A percentile compares a stretch with the other conserved stretches of the same genome.
These are phyloP conservation scores for Pleodorina starrii DNA, from an alignment of 139 green algal species.

Conservation along the genomic window DNA sequence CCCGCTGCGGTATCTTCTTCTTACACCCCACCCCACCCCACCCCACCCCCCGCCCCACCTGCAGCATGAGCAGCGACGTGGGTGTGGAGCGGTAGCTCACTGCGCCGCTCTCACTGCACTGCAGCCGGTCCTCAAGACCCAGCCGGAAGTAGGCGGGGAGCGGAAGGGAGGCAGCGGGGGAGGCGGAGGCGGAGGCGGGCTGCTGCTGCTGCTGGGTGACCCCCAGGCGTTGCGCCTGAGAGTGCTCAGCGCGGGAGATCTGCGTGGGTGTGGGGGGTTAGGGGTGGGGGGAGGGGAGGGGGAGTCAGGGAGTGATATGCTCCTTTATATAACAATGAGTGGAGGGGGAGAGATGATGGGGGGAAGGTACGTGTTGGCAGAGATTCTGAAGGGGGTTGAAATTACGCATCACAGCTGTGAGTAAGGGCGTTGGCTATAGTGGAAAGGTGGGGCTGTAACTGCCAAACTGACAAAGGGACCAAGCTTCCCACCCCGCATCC, in stretches of 20 bases:
- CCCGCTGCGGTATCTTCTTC: too few relatives aligned
- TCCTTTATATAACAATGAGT: too few relatives aligned
- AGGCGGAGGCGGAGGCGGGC: conserved; percentile 10
- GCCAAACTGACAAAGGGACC: too few relatives aligned
- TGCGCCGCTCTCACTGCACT: conserved; percentile 69
- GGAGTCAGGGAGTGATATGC: too few relatives aligned
- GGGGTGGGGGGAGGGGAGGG: not conserved
- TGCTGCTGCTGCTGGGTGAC: conserved; percentile 30
- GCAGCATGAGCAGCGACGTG: conserved; percentile 33
- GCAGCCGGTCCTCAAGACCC: conserved; percentile 67
- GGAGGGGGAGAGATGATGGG: not conserved
- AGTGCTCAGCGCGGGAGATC: conserved; percentile 60
- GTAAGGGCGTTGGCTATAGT: too few relatives aligned
- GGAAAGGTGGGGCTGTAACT: too few relatives aligned
- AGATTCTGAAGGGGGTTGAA: too few relatives aligned
- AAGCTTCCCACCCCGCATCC: too few relatives aligned
- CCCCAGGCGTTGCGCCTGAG: conserved; percentile 49
- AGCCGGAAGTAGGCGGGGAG: conserved; percentile 75
- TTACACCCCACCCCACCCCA: too few relatives aligned
- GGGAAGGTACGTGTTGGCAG: not conserved
- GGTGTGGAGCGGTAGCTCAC: conserved; percentile 76
- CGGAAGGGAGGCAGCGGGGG: conserved; percentile 19
- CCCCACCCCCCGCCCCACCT: not conserved
- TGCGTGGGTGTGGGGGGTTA: conserved; percentile 21
- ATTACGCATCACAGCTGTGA: too few relatives aligned